phyloP scores from a whole-genome alignment of 2,329 filamentous ascomycete species.

The Plectosphaerella plurivora region DNA sequence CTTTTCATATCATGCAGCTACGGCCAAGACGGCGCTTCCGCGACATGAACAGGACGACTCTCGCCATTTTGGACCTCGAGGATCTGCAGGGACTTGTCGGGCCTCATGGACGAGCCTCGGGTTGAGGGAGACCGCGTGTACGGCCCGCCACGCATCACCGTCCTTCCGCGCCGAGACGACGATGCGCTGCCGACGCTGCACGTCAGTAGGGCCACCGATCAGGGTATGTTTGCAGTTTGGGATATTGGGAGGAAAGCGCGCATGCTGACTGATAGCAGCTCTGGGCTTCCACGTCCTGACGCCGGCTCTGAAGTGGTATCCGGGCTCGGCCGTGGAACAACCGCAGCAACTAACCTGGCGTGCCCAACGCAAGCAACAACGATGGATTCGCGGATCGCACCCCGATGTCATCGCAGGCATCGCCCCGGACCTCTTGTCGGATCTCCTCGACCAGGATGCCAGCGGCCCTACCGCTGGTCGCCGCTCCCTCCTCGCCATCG shows the following conservation, averaged over 20 bases:
- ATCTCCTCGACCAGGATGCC: slow-evolving; percentile 20
- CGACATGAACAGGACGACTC: slow-evolving; percentile 9
- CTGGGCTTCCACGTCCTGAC: slow-evolving; percentile 5
- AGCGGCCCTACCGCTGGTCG: slow-evolving; percentile 12
- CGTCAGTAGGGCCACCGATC: slow-evolving; percentile 7
- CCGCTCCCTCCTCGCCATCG: slow-evolving; percentile 47
- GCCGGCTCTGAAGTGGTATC: slow-evolving; percentile 4
- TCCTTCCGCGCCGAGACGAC: slow-evolving; percentile 9
- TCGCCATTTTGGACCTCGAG: neutral
- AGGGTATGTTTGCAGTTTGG: slow-evolving; percentile 2
- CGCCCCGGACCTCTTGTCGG: slow-evolving; percentile 17
- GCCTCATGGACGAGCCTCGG: slow-evolving; percentile 11
- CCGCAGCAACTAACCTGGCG: slow-evolving; percentile 5
- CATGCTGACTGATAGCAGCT: neutral
- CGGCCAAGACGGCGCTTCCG: slow-evolving; percentile 3
- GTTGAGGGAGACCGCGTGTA: slow-evolving; percentile 11
- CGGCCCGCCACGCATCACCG: slow-evolving; percentile 11
- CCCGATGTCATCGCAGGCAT: slow-evolving; percentile 44
- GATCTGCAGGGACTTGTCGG: neutral
- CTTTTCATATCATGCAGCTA: slow-evolving; percentile 5
- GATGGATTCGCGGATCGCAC: slow-evolving; percentile 47
- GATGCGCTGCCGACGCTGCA: slow-evolving; percentile 11
- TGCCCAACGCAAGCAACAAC: slow-evolving; percentile 25
- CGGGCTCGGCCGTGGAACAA: slow-evolving; percentile 2
- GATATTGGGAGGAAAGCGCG: neutral